phyloP scores from a whole-genome alignment of 768 basidiomycete species.

The Neoboletus brunneissimus region DNA sequence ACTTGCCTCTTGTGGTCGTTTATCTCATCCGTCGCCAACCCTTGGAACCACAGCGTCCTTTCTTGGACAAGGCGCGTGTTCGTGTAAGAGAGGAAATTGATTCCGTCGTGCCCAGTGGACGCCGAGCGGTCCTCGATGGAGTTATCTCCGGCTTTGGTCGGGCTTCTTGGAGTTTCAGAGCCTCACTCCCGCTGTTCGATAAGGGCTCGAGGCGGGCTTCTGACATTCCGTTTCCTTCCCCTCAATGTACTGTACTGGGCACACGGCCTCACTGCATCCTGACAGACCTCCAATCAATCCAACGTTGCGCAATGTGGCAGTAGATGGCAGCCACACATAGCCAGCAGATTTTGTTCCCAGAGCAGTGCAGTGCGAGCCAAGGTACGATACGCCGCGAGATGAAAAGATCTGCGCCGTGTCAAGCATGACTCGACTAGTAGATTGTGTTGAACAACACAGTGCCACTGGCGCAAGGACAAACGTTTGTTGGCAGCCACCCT shows the following conservation, averaged over 20 bases:
- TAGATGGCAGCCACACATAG: not conserved
- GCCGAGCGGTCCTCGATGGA: conserved; percentile 5
- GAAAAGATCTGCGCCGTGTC: conserved; percentile 8
- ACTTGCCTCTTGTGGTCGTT: conserved; percentile 21
- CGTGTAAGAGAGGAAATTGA: not conserved
- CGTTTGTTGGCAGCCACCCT: not conserved
- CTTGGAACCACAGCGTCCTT: conserved; percentile 6
- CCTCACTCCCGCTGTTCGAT: not conserved
- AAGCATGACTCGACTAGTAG: not conserved
- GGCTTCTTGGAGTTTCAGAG: not conserved
- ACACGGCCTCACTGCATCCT: not conserved
- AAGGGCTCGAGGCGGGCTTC: not conserved
- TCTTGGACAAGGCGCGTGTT: conserved; percentile 15
- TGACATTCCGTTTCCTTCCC: not conserved
- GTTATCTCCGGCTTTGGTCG: conserved; percentile 13
- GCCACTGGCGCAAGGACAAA: not conserved
- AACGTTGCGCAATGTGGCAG: not conserved
- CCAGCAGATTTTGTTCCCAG: conserved; percentile 1
- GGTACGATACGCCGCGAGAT: not conserved
- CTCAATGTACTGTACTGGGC: not conserved
- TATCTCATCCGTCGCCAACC: conserved; percentile 10
- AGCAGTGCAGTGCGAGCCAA: conserved; percentile 1
- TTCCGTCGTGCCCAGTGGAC: not conserved
- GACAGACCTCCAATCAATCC: not conserved
- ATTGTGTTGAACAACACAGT: not conserved